Evolutionary conservation across 768 basidiomycete species (phyloP).

Genomic region (Russula earlei): DNA sequence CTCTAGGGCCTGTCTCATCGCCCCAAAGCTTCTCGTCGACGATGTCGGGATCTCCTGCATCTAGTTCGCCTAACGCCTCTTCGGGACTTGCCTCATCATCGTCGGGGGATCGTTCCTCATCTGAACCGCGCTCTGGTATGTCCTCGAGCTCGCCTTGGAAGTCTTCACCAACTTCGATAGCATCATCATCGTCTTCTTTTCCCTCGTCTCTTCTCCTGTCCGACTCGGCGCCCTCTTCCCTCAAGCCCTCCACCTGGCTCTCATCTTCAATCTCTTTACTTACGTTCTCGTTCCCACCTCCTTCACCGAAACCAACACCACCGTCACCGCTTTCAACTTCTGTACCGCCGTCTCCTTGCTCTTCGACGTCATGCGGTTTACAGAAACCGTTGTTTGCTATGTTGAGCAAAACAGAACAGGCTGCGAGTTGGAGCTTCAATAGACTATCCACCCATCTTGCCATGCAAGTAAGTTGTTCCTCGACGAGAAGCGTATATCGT

Average conservation of each 20-base stretch:
- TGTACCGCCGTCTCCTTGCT: conserved; percentile 37
- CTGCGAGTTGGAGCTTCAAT: conserved; percentile 76
- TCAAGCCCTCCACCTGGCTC: conserved; percentile 89
- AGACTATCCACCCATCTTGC: conserved; percentile 62
- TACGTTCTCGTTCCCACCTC: conserved; percentile 75
- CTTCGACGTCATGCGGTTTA: conserved; percentile 67
- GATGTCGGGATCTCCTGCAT: conserved; percentile 70
- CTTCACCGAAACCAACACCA: conserved; percentile 85
- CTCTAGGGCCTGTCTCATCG: conserved; percentile 57
- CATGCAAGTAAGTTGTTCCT: conserved; percentile 47
- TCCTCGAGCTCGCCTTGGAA: conserved; percentile 84
- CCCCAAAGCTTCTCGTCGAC: conserved; percentile 98
- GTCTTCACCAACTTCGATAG: conserved; percentile 87
- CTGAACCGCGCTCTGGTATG: conserved; percentile 54
- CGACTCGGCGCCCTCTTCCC: conserved; percentile 41
- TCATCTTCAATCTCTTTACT: conserved; percentile 95
- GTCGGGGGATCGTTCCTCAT: conserved; percentile 36
- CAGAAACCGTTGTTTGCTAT: conserved; percentile 88
- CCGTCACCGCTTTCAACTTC: conserved; percentile 41
- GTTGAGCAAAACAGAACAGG: conserved; percentile 63
- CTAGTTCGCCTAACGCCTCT: conserved; percentile 75
- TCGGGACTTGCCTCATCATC: conserved; percentile 63
- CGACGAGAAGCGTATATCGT: conserved; percentile 46
- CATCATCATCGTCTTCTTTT: conserved; percentile 51
- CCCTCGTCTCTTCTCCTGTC: conserved; percentile 25